Conservation (phyloP, 2,329 filamentous ascomycete species). For the Curvularia lunata region DNA sequence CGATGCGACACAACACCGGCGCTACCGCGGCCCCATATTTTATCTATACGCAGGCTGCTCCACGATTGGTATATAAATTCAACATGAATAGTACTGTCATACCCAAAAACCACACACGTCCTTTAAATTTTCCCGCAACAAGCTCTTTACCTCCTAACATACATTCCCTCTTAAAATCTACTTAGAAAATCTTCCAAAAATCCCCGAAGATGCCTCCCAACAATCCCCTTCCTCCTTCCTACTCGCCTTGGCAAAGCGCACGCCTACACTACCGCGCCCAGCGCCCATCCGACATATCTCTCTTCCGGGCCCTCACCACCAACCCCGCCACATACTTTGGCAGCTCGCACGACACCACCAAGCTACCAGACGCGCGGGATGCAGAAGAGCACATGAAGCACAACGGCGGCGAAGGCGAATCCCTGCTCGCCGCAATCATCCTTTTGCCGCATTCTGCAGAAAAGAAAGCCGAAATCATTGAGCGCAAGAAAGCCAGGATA, state of each 20-base stretch:
- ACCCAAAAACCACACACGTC: not conserved
- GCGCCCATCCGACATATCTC: not conserved
- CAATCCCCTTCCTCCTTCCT: not conserved
- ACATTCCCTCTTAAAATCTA: not conserved
- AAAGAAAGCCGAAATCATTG: not conserved
- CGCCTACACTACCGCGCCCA: not conserved
- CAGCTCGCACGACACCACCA: not conserved
- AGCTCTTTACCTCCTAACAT: not conserved
- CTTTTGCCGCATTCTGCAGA: not conserved
- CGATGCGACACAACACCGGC: not conserved
- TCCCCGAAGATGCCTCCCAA: not conserved
- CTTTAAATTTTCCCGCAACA: not conserved
- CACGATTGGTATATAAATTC: not conserved
- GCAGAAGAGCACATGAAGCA: not conserved
- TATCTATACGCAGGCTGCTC: not conserved
- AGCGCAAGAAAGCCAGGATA: not conserved
- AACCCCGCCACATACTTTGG: not conserved
- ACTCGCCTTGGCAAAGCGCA: not conserved
- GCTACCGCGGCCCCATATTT: not conserved
- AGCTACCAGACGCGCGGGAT: not conserved
- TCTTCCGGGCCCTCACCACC: not conserved
- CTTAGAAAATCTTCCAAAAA: not conserved
- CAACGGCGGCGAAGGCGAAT: not conserved
- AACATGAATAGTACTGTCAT: not conserved
- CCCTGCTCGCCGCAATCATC: not conserved